These are phyloP conservation scores for Colletotrichum sp. DNA, from an alignment of 2,329 filamentous ascomycete genomes.

Conservation along the genomic window DNA sequence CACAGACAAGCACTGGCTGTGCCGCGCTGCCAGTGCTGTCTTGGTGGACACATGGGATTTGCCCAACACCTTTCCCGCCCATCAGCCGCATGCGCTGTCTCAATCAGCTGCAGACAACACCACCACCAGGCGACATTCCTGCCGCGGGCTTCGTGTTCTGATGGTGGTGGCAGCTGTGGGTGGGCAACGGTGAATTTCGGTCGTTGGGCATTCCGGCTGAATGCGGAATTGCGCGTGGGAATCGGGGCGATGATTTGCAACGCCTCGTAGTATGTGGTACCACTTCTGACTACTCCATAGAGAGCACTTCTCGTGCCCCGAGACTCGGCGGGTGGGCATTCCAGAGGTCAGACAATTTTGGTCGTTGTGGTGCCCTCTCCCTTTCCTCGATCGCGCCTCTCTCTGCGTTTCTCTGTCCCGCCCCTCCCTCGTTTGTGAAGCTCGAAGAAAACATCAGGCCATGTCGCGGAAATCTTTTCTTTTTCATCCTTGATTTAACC, in stretches of 20 bases:
- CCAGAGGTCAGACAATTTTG: constrained; percentile 1
- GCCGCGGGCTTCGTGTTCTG: neutral
- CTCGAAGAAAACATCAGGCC: neutral
- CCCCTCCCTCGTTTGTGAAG: neutral
- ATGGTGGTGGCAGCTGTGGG: neutral
- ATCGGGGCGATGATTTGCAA: neutral
- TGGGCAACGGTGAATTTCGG: neutral
- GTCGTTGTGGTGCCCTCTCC: constrained; percentile 2
- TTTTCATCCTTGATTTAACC: neutral
- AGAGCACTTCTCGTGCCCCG: neutral
- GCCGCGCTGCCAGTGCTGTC: neutral
- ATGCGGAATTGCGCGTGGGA: constrained; percentile 1
- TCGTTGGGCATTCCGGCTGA: constrained; percentile 1
- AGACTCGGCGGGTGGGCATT: neutral
- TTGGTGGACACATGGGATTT: neutral
- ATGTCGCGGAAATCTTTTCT: neutral
- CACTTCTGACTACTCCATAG: neutral
- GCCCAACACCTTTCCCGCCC: neutral
- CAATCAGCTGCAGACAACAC: neutral
- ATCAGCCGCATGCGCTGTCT: neutral
- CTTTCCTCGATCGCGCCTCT: neutral
- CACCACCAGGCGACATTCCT: neutral
- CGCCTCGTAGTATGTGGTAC: neutral
- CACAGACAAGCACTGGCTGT: neutral
- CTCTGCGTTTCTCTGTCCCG: neutral